A percentile compares a stretch with the other conserved stretches of the same genome.
These are phyloP conservation scores for Suillus alpinus DNA, from an alignment of 768 basidiomycete genomes.

Conservation along the genomic window DNA sequence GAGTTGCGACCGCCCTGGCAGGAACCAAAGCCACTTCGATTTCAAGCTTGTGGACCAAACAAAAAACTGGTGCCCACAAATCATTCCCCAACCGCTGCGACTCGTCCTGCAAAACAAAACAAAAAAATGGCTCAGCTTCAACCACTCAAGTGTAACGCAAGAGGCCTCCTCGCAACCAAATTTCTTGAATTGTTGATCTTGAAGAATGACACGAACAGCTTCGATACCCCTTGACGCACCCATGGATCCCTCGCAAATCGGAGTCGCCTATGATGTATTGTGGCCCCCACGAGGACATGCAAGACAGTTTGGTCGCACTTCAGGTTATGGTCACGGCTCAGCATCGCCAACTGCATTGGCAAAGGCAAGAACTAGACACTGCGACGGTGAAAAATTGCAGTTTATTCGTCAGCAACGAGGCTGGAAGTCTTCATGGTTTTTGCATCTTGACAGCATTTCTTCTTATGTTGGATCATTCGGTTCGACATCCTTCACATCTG, in stretches of 20 bases:
- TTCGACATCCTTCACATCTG: conserved; percentile 7
- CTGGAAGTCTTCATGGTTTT: conserved; percentile 18
- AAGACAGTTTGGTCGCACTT: not conserved
- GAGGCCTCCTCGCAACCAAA: not conserved
- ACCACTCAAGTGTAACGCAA: not conserved
- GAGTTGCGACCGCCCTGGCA: not conserved
- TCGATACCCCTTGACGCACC: conserved; percentile 16
- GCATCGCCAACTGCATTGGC: conserved; percentile 11
- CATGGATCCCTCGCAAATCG: conserved; percentile 17
- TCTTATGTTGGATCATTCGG: conserved; percentile 13
- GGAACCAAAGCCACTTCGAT: not conserved
- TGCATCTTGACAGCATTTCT: conserved; percentile 21
- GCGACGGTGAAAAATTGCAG: conserved; percentile 27
- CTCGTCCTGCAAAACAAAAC: not conserved
- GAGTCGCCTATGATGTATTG: not conserved
- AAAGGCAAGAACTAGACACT: not conserved
- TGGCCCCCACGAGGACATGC: conserved; percentile 19
- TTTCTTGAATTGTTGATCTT: not conserved
- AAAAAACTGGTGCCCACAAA: not conserved
- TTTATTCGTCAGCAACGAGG: conserved; percentile 20
- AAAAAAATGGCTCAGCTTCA: not conserved
- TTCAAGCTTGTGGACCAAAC: not conserved
- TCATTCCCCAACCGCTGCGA: not conserved
- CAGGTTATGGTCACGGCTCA: conserved; percentile 1
- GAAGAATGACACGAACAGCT: not conserved